Evolutionary conservation across 148 eudicot genomes (phyloP).

Genomic region (Nepenthes gracilis): DNA sequence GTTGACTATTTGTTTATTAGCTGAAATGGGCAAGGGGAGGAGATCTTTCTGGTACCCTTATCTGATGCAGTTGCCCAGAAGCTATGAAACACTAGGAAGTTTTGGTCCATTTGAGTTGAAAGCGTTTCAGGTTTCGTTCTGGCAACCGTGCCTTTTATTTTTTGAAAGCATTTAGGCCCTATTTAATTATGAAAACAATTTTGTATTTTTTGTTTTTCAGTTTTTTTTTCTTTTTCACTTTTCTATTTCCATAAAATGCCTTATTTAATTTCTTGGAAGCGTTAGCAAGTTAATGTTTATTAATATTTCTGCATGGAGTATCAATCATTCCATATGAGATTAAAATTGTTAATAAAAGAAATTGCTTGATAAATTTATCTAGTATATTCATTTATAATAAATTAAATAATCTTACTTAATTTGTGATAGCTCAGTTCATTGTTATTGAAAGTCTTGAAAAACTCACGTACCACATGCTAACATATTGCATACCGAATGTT

Average conservation of each 20-base stretch:
- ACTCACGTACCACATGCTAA: too few species aligned
- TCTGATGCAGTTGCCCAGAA: constrained; percentile 65
- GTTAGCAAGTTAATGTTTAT: too few species aligned
- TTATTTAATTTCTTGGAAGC: too few species aligned
- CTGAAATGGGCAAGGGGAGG: constrained; percentile 71
- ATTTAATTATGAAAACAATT: neutral
- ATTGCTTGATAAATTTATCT: too few species aligned
- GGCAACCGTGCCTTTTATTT: neutral
- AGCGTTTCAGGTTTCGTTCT: constrained; percentile 67
- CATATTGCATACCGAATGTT: neutral
- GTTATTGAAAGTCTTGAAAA: too few species aligned
- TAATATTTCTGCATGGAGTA: too few species aligned
- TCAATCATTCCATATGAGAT: too few species aligned
- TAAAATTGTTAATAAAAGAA: too few species aligned
- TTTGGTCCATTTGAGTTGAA: constrained; percentile 68
- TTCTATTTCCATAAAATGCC: neutral
- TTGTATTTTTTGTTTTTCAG: neutral
- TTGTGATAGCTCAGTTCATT: too few species aligned
- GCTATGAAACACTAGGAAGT: constrained; percentile 56
- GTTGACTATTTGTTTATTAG: constrained; percentile 58
- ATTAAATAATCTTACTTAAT: too few species aligned
- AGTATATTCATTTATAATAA: too few species aligned
- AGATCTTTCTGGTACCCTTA: constrained; percentile 76
- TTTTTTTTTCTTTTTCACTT: neutral
- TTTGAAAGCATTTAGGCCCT: neutral